phyloP scores from a whole-genome alignment of 2,329 filamentous ascomycete genomes.

The Lojkania enalia region DNA sequence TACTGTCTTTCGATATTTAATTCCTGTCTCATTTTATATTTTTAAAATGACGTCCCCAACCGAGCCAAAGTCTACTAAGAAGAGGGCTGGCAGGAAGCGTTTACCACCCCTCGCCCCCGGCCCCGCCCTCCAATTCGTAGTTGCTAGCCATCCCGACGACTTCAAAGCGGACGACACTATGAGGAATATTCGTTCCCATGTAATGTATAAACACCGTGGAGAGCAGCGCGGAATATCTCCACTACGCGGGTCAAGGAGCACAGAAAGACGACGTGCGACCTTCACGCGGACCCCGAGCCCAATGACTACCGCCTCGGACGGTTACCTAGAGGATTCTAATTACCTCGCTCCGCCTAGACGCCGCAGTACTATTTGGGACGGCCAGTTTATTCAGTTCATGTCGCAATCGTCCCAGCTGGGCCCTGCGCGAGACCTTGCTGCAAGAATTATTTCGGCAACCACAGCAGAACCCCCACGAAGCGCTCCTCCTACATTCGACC shows the following conservation, averaged over 20 bases:
- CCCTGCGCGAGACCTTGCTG: slow-evolving; percentile 26
- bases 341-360: slow-evolving; percentile 16
- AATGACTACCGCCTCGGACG: slow-evolving; percentile 18
- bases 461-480: slow-evolving; percentile 25
- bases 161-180: slow-evolving; percentile 37
- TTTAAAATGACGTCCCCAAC: slow-evolving; percentile 14
- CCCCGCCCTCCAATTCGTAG: slow-evolving; percentile 37
- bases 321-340: slow-evolving; percentile 12
- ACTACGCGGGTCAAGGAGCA: slow-evolving; percentile 16
- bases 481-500: slow-evolving; percentile 25
- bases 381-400: slow-evolving; percentile 21
- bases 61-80: slow-evolving; percentile 27
- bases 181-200: slow-evolving; percentile 41
- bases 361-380: slow-evolving; percentile 20
- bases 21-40: background rate
- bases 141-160: slow-evolving; percentile 39
- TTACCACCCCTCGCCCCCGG: slow-evolving; percentile 38
- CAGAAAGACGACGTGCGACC: slow-evolving; percentile 14
- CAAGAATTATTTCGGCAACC: slow-evolving; percentile 29
- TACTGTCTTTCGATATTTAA: background rate
- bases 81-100: slow-evolving; percentile 33
- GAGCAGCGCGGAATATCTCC: slow-evolving; percentile 25
- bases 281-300: slow-evolving; percentile 30
- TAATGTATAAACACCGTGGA: slow-evolving; percentile 42
- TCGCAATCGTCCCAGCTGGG: slow-evolving; percentile 24